Base-by-base conservation (phyloP, 805 yeast species). In the Candida golubevii region DNA sequence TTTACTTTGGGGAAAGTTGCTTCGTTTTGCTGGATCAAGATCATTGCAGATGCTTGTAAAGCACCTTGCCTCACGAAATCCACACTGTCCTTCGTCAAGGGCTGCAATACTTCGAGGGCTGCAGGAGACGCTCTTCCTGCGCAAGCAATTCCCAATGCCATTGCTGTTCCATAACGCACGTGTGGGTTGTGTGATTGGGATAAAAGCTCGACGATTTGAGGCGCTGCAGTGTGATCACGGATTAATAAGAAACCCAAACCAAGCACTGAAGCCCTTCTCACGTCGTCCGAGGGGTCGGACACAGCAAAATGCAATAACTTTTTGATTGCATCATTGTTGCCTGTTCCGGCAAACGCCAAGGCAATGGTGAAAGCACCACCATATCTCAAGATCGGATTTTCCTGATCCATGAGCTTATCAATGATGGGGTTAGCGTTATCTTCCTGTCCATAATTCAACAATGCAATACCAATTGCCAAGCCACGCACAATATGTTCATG, bases 51-150 rank as follows among this genome's bases (percentile, higher is more conserved):
- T 2, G 98, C 95, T 65, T 90, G 83, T 66, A 89, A 78, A 1
- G 99, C 97, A 56, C 98, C 98, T 69, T 93, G 99, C 63, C 98
- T 86, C 35, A 93, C 99, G 69, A 91, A 93, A 66, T 93, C 99
- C 36, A 89, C 95, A 1, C 96, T 82, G 66, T 93, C 99, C 59
- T 86, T 88, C 26, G 91, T 80, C 71, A 93, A 77, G 30, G 97
- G 96, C 68, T 88, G 95, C 53, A 93, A 77, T 13, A 93, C 89
- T 47, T 89, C 96, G 51, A 93, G 78, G 0, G 99, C 98, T 33
- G 91, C 82, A 46, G 83, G 80, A 44, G 86, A 71, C 3, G 90
- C 93, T 61, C 93, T 83, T 38, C 99, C 99, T 23, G 97, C 97
- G 74, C 98, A 90, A 3, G 98, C 82, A 50, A 93, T 87, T 68